A percentile compares a stretch with the other conserved stretches of the same genome.
These are phyloP conservation scores for Tarenaya hassleriana DNA, from an alignment of 345 rosid genomes.

Conservation along the genomic window DNA sequence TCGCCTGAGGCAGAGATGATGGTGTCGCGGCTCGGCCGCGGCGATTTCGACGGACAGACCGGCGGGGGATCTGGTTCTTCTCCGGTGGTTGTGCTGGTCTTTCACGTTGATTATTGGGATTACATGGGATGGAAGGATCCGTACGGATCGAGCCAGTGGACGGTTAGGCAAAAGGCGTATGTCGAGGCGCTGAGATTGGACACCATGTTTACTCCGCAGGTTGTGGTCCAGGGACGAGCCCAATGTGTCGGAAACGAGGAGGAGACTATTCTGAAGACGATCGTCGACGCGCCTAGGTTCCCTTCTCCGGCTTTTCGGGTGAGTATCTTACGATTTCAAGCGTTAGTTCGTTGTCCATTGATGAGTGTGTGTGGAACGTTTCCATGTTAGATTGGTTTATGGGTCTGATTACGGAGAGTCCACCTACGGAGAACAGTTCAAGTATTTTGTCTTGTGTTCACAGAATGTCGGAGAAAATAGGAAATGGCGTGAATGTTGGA, in stretches of 20 bases:
- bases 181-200: constrained; percentile 70
- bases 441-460: too few species aligned
- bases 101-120: constrained; percentile 88
- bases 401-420: too few species aligned
- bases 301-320: constrained; percentile 62
- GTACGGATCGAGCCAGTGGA: constrained; percentile 60
- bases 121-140: constrained; percentile 93
- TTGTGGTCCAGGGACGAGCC: constrained; percentile 62
- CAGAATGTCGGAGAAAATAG: neutral
- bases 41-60: constrained; percentile 48
- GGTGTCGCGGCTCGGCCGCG: constrained; percentile 74
- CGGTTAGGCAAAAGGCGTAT: constrained; percentile 81
- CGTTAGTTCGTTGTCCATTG: too few species aligned
- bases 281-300: constrained; percentile 51
- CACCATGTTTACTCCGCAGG: constrained; percentile 85
- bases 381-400: too few species aligned
- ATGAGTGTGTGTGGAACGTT: too few species aligned
- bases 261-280: constrained; percentile 45
- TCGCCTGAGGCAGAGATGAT: constrained; percentile 80
- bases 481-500: neutral
- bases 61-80: constrained; percentile 29
- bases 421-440: too few species aligned
- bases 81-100: constrained; percentile 56
- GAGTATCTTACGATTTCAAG: too few species aligned
- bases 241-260: constrained; percentile 67